Base-by-base conservation (phyloP, 2,329 filamentous ascomycete genomes). In the Penicillium hesseltinei region DNA sequence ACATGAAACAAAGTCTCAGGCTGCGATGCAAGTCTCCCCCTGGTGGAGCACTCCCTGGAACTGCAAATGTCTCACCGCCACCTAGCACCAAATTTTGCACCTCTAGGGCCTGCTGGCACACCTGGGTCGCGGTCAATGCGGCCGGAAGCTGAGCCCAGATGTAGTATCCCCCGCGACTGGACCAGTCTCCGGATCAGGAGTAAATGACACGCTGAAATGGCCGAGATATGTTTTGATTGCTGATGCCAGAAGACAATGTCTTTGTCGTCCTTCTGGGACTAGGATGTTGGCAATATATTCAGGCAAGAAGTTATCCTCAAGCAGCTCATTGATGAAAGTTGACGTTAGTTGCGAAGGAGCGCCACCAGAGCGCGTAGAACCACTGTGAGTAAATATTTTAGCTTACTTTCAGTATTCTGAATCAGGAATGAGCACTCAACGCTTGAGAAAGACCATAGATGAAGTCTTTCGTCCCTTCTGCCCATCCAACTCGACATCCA, bases 401-500 rank as follows among this genome's bases (percentile, higher is more conserved):
- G 10, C n/a, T 21, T 33, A 25, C 15, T 19, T 31, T 17, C 13
- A n/a, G 19, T 4, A 39, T 64, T 38, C 61, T 59, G 23, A 31
- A 27, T 6, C 63, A 61, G 50, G 23, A 39, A 15, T 62, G 5
- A 61, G 60, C 44, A 67, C 80, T 74, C 74, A 84, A 84, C 81
- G 75, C 79, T 71, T 85, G 80, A 31, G 78, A 80, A 23, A 86
- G 72, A 2, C 80, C 83, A 65, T 78, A 78, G 5, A 80, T 78
- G 53, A 89, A 76, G 61, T 81, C 83, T 43, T 80, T 76, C 2
- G 85, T 86, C 0, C 82, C 88, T 71, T 96, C 90, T 1, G 86
- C 84, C 91, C 91, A 97, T 5, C 92, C 92, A 0, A 89, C 91
- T 6, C 92, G 81, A 54, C 90, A 76, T 0, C 92, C 92, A 0